phyloP scores from a whole-genome alignment of 2,329 filamentous ascomycete species.

The Aureobasidium uvarum region DNA sequence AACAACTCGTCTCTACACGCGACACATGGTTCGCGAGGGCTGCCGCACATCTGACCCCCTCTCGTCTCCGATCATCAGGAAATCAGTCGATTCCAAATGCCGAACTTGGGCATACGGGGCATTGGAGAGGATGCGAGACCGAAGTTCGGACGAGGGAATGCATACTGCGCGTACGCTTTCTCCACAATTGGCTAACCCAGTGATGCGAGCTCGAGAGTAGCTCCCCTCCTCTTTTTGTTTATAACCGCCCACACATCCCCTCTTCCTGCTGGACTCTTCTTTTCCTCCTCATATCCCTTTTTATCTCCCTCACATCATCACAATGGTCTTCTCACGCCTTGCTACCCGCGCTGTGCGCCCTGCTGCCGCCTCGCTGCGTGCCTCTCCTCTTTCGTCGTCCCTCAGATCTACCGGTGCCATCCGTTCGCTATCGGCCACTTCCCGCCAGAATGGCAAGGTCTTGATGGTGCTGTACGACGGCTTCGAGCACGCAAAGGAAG shows the following conservation, averaged over 20 bases:
- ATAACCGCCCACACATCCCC: constrained; percentile 17
- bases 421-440: constrained; percentile 63
- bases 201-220: constrained; percentile 13
- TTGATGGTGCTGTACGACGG: constrained; percentile 91
- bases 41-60: background rate
- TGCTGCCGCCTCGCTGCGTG: constrained; percentile 53
- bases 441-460: constrained; percentile 85
- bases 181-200: constrained; percentile 19
- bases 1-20: background rate
- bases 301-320: constrained; percentile 35
- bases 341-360: constrained; percentile 58
- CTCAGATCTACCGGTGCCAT: constrained; percentile 49
- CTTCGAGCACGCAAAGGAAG: constrained; percentile 80
- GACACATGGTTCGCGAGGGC: background rate
- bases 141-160: constrained; percentile 15
- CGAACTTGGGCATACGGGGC: constrained; percentile 14
- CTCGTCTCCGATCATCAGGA: background rate
- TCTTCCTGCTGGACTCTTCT: background rate
- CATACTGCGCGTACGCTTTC: constrained; percentile 10
- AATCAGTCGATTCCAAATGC: constrained; percentile 21
- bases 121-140: background rate
- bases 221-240: constrained; percentile 5
- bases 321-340: constrained; percentile 62
- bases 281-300: background rate
- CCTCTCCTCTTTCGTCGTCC: constrained; percentile 43